Evolutionary conservation across 2,329 filamentous ascomycete species (phyloP), one percentile per base, ranked within the genome.

Genomic region (Diaporthe sp.): DNA sequence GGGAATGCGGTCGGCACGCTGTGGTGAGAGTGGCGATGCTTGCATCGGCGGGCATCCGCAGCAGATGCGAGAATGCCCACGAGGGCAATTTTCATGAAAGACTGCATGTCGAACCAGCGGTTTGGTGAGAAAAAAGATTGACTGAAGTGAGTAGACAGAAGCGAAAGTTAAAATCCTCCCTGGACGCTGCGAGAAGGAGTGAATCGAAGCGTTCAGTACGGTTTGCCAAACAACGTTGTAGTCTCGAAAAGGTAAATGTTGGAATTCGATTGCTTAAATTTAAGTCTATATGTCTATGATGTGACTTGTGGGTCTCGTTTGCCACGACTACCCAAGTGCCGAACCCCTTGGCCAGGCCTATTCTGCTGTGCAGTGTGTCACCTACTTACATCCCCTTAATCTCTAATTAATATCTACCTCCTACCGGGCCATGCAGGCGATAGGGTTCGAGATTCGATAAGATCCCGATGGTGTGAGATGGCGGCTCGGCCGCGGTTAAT

Each of bases 101-200:
- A 58, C 28, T 60, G 71, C 71, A 73, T 73, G 22, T 58, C 45
- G 71, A 17, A 25, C 52, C 35, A 40, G 60, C 60, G 42, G 38
- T 55, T 33, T 47, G 60, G 40, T 47, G 15, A 25, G 30, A 40
- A 73, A 73, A 68, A 54, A 19, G 71, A 73, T 67, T 25, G 60
- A 73, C 71, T 58, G 47, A 73, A 73, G 50, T 68, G 60, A 68
- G 71, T 55, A n/a, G n/a, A 40, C 17, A 73, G 71, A 73, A 73
- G 28, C 25, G 61, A 73, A 73, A 22, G 38, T 57, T 17, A 55
- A 50, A n/a, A 42, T 30, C 60, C 52, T 68, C 10, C 35, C 60
- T 67, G 64, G 64, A 60, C n/a, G 35, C 60, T 50, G 66, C 40
- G 33, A 66, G 12, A 66, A 52, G 17, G 45, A 42, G 47, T 38